These are phyloP conservation scores for Neocallimastix lanati DNA, from an alignment of 192 early-diverging fungal species.

Conservation along the genomic window DNA sequence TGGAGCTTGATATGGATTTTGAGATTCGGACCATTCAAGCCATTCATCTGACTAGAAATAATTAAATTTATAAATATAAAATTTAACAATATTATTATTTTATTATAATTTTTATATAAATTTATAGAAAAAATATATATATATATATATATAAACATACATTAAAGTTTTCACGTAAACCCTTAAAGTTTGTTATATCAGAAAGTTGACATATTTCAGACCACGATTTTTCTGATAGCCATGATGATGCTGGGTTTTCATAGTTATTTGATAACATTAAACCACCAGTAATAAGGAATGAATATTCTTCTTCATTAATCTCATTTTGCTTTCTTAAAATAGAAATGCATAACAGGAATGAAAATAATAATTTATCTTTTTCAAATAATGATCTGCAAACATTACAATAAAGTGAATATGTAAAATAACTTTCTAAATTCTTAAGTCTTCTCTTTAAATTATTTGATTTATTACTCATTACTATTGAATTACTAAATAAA, in stretches of 20 bases:
- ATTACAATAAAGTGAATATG: slow-evolving; percentile 31
- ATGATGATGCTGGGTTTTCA: slow-evolving; percentile 12
- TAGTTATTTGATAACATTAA: slow-evolving; percentile 11
- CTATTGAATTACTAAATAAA: slow-evolving; percentile 31
- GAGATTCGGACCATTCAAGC: slow-evolving; percentile 17
- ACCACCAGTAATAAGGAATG: slow-evolving; percentile 35
- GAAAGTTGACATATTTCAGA: slow-evolving; percentile 25
- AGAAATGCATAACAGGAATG: slow-evolving; percentile 26
- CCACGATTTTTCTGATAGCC: slow-evolving; percentile 39
- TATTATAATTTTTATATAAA: no score
- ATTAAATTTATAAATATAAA: no score
- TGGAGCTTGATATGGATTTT: slow-evolving; percentile 13
- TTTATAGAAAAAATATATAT: no score
- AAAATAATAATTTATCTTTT: slow-evolving; percentile 44
- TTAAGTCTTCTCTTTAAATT: slow-evolving; percentile 20
- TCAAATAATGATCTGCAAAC: slow-evolving; percentile 42
- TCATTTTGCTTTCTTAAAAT: slow-evolving; percentile 24
- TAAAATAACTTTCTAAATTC: slow-evolving; percentile 31
- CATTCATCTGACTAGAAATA: slow-evolving; percentile 22
- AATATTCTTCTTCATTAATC: slow-evolving; percentile 25
- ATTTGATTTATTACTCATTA: slow-evolving; percentile 30
- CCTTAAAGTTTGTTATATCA: slow-evolving; percentile 25
- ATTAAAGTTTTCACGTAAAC: slow-evolving; percentile 26
- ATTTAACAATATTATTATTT: no score
- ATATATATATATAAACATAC: no score